Percentiles rank a stretch among this genome's conserved stretches.
Evolutionary conservation across 2,329 filamentous ascomycete genomes (phyloP).

Genomic region (Colletotrichum melonis): DNA sequence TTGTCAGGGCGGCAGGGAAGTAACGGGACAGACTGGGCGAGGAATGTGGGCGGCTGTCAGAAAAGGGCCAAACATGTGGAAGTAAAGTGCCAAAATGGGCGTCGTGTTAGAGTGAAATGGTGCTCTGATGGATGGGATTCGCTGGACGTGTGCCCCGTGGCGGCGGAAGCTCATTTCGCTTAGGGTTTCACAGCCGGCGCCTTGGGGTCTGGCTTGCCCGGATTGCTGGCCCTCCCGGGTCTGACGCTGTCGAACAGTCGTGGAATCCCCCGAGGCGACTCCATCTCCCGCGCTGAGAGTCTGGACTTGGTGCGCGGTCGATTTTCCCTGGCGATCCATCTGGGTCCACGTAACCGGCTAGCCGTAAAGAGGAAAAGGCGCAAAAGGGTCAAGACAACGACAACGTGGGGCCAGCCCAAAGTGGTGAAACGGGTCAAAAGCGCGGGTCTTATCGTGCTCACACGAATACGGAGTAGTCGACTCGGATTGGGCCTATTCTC

Average conservation of each 20-base stretch:
- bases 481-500: constrained; percentile 10
- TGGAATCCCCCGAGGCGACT: background rate
- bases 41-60: constrained; percentile 30
- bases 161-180: constrained; percentile 37
- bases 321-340: constrained; percentile 18
- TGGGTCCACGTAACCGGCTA: constrained; percentile 31
- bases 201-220: constrained; percentile 8
- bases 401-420: constrained; percentile 24
- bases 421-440: constrained; percentile 26
- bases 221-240: constrained; percentile 15
- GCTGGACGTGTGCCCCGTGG: constrained; percentile 29
- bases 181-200: constrained; percentile 33
- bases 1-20: constrained; percentile 4
- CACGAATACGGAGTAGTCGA: background rate
- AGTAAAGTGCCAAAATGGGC: constrained; percentile 20
- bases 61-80: constrained; percentile 2
- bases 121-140: constrained; percentile 17
- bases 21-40: background rate
- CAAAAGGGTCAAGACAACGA: background rate
- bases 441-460: constrained; percentile 14
- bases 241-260: constrained; percentile 21
- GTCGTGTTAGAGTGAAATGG: constrained; percentile 2
- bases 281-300: constrained; percentile 8
- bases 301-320: constrained; percentile 20
- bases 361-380: constrained; percentile 24